phyloP scores from a whole-genome alignment of 768 basidiomycete species.

The Pisolithus microcarpus region DNA sequence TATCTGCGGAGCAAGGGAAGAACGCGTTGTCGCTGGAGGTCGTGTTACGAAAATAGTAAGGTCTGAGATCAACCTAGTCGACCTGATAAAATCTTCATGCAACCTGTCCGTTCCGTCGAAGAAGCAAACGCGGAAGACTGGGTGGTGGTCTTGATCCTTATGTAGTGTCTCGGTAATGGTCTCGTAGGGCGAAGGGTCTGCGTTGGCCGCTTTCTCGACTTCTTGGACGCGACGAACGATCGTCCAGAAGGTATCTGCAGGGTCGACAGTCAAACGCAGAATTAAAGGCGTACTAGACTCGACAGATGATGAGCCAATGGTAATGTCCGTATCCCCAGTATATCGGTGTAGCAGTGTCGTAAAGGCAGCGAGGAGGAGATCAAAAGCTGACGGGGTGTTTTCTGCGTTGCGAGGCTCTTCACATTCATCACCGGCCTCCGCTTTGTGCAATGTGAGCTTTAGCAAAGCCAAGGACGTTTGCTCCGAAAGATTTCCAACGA shows the following conservation, averaged over 20 bases:
- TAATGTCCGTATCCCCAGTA: conserved; percentile 90
- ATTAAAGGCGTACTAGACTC: conserved; percentile 71
- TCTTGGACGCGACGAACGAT: conserved; percentile 81
- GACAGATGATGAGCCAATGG: conserved; percentile 84
- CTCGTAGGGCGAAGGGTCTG: conserved; percentile 78
- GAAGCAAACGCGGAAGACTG: conserved; percentile 92
- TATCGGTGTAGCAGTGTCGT: conserved; percentile 86
- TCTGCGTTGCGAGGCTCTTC: conserved; percentile 36
- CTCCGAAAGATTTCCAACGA: conserved; percentile 63
- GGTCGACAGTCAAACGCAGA: conserved; percentile 75
- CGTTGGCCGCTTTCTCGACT: conserved; percentile 75
- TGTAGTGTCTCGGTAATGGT: conserved; percentile 60
- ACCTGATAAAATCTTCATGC: conserved; percentile 66
- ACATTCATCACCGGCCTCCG: conserved; percentile 43
- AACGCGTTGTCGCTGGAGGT: conserved; percentile 58
- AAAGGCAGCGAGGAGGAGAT: conserved; percentile 86
- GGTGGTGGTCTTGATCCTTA: conserved; percentile 58
- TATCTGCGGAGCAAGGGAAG: conserved; percentile 65
- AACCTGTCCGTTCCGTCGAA: conserved; percentile 83
- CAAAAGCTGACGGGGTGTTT: conserved; percentile 73
- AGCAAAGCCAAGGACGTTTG: conserved; percentile 73
- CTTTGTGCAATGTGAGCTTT: conserved; percentile 70
- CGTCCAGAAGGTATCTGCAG: conserved; percentile 83
- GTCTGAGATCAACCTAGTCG: conserved; percentile 81
- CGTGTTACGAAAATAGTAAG: conserved; percentile 84